Percentiles rank a stretch among this genome's conserved stretches.
These are phyloP conservation scores for Chalciporus piperatus DNA, from an alignment of 768 basidiomycete species.

Conservation along the genomic window DNA sequence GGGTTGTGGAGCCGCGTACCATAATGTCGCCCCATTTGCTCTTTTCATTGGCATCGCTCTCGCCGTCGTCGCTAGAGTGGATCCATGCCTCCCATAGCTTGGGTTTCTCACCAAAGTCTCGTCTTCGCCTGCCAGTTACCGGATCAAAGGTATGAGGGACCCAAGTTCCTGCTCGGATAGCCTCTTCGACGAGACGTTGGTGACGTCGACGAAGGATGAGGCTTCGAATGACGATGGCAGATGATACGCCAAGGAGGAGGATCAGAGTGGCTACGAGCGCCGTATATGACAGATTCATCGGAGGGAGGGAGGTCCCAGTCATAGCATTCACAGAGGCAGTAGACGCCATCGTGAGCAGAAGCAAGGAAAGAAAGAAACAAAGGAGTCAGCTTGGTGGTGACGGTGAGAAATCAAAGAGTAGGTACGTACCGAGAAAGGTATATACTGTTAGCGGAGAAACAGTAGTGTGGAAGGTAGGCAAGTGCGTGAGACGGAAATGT, in stretches of 20 bases:
- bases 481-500: constrained; percentile 1
- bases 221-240: constrained; percentile 63
- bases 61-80: constrained; percentile 7
- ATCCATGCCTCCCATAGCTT: constrained; percentile 30
- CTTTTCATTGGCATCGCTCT: constrained; percentile 15
- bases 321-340: too few species aligned
- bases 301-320: neutral
- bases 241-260: constrained; percentile 63
- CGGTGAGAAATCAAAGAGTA: neutral
- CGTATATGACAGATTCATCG: constrained; percentile 31
- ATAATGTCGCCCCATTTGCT: constrained; percentile 28
- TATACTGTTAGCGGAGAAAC: constrained; percentile 24
- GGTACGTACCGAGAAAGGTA: constrained; percentile 31
- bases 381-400: neutral
- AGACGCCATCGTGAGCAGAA: constrained; percentile 16
- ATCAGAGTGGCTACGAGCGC: constrained; percentile 62
- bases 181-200: constrained; percentile 56
- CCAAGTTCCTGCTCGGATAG: constrained; percentile 65
- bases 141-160: constrained; percentile 31
- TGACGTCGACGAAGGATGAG: constrained; percentile 62
- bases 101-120: constrained; percentile 32
- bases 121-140: constrained; percentile 15
- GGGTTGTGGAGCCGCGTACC: constrained; percentile 13
- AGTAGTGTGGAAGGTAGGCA: neutral
- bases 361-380: neutral